A percentile compares a stretch with the other conserved stretches of the same genome.
phyloP scores from a whole-genome alignment of 208 protist genomes.

The Trypanosoma melophagium region DNA sequence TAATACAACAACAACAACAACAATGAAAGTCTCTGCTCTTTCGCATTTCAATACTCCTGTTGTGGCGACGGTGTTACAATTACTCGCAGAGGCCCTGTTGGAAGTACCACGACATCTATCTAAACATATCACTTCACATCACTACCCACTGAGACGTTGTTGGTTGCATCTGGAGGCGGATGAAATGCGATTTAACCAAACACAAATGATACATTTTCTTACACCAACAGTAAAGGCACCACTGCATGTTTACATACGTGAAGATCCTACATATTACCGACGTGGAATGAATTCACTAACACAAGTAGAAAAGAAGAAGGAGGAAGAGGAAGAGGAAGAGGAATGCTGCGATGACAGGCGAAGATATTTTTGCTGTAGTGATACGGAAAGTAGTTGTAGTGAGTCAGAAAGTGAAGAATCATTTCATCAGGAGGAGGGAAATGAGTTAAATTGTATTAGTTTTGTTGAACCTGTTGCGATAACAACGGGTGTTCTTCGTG shows the following conservation, averaged over 20 bases:
- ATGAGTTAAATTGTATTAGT: constrained; percentile 9
- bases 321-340: too few relatives aligned
- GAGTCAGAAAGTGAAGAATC: background rate
- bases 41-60: constrained; percentile 3
- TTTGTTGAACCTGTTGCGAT: constrained; percentile 27
- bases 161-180: constrained; percentile 38
- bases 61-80: constrained; percentile 31
- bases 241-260: constrained; percentile 39
- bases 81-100: constrained; percentile 35
- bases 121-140: constrained; percentile 21
- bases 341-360: too few relatives aligned
- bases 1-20: background rate
- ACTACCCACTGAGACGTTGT: constrained; percentile 18
- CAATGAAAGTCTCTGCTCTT: background rate
- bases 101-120: constrained; percentile 37
- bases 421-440: background rate
- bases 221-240: background rate
- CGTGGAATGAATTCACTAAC: background rate
- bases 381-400: constrained; percentile 26
- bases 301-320: background rate
- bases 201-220: background rate
- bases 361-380: constrained; percentile 24
- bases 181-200: constrained; percentile 15
- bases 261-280: constrained; percentile 18
- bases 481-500: constrained; percentile 19